Base-by-base conservation (phyloP, 2,329 filamentous ascomycete genomes). In the Fusarium pilosicola region DNA sequence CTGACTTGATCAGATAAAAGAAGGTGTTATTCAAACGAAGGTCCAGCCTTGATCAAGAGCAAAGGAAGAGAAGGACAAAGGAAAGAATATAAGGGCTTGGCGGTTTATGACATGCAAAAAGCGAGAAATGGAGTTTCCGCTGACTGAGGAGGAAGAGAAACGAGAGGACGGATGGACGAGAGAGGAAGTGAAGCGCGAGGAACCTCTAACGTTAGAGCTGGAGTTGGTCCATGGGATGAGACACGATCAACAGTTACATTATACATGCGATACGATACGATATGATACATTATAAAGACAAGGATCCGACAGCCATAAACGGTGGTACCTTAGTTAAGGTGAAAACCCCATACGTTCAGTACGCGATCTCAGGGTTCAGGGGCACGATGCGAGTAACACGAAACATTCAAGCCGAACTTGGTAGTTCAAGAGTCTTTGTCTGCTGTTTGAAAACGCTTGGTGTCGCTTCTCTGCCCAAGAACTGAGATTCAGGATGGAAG, bases 21-120 rank as follows among this genome's bases (percentile, higher is more conserved):
- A 76, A 64, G 51, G 66, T 38, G 48, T 34, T 42, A 57, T 34
- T 70, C 41, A 69, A 66, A 70, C 45, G 71, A 75, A 78, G 76
- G 76, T 52, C 76, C 76, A 75, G 76, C 76, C 76, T 77, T 77
- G 65, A 63, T 59, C 34, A 68, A 61, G 58, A 73, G 68, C 69
- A 70, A 68, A 63, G 58, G 64, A 73, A 63, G 64, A 74, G 56
- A 71, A 68, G 49, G 61, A 71, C 60, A 70, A 67, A 64, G 62
- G 46, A 55, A 62, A 69, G 24, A 59, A 68, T 46, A 68, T 46
- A 67, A 54, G 55, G 44, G 49, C 71, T 70, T 75, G 72, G 61
- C 72, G 30, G 55, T 58, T 73, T 73, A 72, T 74, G 56, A 64
- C 65, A 65, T 68, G 36, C 62, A 46, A 55, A 41, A 39, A 51